A percentile compares a stretch with the other conserved stretches of the same genome.
phyloP scores from a whole-genome alignment of 1,139 yeast genomes.

The Lodderomyces elongisporus region DNA sequence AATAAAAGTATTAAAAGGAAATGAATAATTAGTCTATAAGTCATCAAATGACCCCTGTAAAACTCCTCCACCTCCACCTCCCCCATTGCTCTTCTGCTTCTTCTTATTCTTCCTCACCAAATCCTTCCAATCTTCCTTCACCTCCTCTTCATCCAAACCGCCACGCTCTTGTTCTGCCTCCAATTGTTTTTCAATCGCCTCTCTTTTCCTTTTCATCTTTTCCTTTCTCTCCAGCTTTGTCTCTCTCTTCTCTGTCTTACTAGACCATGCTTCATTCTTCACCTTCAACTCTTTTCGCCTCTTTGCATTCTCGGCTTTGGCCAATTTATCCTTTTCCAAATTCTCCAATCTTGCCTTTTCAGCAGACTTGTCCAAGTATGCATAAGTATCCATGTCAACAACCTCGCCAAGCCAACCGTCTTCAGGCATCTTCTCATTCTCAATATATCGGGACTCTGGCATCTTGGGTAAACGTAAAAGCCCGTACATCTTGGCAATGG shows the following conservation, averaged over 20 bases:
- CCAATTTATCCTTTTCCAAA: conserved; percentile 42
- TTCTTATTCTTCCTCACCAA: conserved; percentile 62
- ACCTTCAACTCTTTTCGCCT: conserved; percentile 41
- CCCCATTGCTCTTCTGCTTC: conserved; percentile 32
- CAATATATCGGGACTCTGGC: conserved; percentile 75
- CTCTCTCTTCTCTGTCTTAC: conserved; percentile 60
- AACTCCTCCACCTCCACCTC: conserved; percentile 16
- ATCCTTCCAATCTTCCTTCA: conserved; percentile 83
- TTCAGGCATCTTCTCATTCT: conserved; percentile 45
- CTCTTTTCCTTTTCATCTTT: conserved; percentile 57
- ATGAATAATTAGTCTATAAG: conserved; percentile 30
- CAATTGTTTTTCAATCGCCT: conserved; percentile 55
- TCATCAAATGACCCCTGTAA: conserved; percentile 69
- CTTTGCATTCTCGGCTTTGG: conserved; percentile 45
- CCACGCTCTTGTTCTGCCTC: conserved; percentile 41
- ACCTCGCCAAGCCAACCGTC: conserved; percentile 69
- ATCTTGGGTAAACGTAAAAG: conserved; percentile 80
- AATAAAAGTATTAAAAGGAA: too few species aligned
- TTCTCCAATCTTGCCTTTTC: conserved; percentile 62
- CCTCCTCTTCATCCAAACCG: conserved; percentile 54
- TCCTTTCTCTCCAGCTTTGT: conserved; percentile 58
- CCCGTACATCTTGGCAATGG: conserved; percentile 73
- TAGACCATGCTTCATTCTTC: conserved; percentile 80
- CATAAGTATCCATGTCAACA: conserved; percentile 61
- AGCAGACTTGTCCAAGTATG: conserved; percentile 58